Base-by-base conservation (phyloP, 2,329 filamentous ascomycete genomes). In the Ceratocystis albifundus region DNA sequence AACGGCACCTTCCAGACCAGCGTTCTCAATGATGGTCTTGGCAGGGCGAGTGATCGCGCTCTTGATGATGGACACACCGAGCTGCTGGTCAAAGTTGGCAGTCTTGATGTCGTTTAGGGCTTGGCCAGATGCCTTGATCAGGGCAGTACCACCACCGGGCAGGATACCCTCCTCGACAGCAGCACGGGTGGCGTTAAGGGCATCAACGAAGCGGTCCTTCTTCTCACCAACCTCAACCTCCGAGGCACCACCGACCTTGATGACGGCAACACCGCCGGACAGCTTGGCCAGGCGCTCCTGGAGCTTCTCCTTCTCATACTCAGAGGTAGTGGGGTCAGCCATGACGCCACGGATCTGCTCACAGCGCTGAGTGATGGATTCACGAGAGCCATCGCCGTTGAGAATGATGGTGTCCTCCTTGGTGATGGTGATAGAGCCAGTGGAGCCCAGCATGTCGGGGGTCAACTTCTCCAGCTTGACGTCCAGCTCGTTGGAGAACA, bases 261-360 rank as follows among this genome's bases (percentile, higher is more conserved):
- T 97, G 79, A 99, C 94, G 73, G 94, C 94, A 73, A 99, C 94
- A 84, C 94, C 94, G 70, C 94, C 94, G 71, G 94, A 97, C 71
- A 99, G 89, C 87, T 99, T 99, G 72, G 94, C 94, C 69, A 99
- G 89, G 80, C 94, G 94, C 84, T 99, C 94, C 82, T 97, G 94
- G 71, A 99, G 90, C 87, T 99, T 99, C 88, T 99, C 94, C 86
- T 96, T 97, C 86, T 99, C 94, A 80, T 99, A 99, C 75, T 99
- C 94, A 62, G 92, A 96, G 70, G 94, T 99, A 72, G 84, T 87
- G 71, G 93, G 88, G 80, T 99, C 94, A 69, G 82, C 84, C 82
- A 96, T 96, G 79, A 97, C 91, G 72, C 93, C 92, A 72, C 94
- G 92, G 79, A 99, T 99, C 83, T 99, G 94, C 81, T 99, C 94